These are phyloP conservation scores for Rhododendron griersonianum DNA, from an alignment of 148 eudicot species.

Conservation along the genomic window DNA sequence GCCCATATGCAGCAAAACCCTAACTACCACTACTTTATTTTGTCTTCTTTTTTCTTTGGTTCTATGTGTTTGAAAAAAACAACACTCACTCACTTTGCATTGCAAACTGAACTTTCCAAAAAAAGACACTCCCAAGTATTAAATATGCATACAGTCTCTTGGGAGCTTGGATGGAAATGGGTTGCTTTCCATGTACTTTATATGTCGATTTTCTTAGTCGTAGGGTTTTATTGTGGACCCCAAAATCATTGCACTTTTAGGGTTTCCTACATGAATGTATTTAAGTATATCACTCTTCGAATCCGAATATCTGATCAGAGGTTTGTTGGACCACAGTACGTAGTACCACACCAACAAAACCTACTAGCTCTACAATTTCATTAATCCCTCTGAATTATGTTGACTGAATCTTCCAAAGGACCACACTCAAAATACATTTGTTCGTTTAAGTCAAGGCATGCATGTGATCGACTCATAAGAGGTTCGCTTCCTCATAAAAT, in stretches of 20 bases:
- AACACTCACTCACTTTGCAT: not conserved
- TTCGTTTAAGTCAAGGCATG: not conserved
- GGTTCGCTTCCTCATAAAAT: not conserved
- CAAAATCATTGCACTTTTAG: conserved; percentile 1
- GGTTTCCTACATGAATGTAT: not conserved
- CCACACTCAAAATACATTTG: not conserved
- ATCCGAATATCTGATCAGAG: not conserved
- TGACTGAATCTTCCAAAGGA: conserved; percentile 7
- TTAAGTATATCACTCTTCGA: not conserved
- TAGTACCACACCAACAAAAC: not conserved
- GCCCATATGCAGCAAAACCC: conserved; percentile 20
- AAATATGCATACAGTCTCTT: not conserved
- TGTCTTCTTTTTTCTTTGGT: not conserved
- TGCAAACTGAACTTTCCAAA: conserved; percentile 9
- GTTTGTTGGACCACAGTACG: not conserved
- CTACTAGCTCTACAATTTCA: not conserved
- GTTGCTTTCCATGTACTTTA: conserved; percentile 30
- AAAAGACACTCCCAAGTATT: conserved; percentile 15
- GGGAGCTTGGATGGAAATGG: not conserved
- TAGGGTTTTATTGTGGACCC: conserved; percentile 22
- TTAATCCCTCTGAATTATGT: conserved; percentile 1
- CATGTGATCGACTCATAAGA: not conserved
- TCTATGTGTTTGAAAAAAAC: not conserved
- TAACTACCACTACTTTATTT: conserved; percentile 16
- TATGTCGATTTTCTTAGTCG: conserved; percentile 12